Base-by-base conservation (phyloP, 495 filamentous ascomycete species). In the Pyronema domesticum region DNA sequence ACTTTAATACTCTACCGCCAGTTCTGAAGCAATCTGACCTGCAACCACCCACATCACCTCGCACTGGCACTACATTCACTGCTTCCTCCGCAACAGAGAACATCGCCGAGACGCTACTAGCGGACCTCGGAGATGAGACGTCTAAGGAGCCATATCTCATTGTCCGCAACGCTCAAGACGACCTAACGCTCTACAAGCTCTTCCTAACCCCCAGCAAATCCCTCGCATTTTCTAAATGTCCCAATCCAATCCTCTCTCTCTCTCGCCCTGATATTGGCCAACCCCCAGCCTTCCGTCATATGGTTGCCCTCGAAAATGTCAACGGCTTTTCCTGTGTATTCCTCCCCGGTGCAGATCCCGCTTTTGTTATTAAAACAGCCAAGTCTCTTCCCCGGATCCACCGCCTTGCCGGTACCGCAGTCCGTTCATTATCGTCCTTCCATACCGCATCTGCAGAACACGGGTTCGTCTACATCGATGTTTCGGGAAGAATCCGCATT, bases 171-270 rank as follows among this genome's bases (percentile, higher is more conserved):
- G 73, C 74, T 9, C 81, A 76, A 56, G 81, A 94, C 55, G 89
- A 96, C 61, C 67, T 95, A 4, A 79, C 80, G n/a, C 72, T 95
- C 45, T 98, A 96, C 63, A 79, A 85, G 64, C 86, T 89, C 0
- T 87, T 81, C 64, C 71, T 74, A 55, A 67, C 67, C 9, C 55
- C 68, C 4, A 54, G 57, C 3, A 63, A 64, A 52, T 65, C 74
- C 6, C 68, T 96, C 10, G 76, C 79, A 48, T 95, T 94, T 60
- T 68, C 80, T 11, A 94, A 93, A 60, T 70, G 89, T n/a, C 64
- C 71, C 56, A 75, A 89, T 71, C 68, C 74, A 54, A 69, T 74
- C 53, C 61, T 82, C 64, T 70, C 81, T 61, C 65, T 57, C 8
- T 58, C 62, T n/a, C 53, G 47, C 3, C 62, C 67, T 45, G 61